Evolutionary conservation across 2,329 filamentous ascomycete species (phyloP).

Genomic region (Escovopsis sp.): DNA sequence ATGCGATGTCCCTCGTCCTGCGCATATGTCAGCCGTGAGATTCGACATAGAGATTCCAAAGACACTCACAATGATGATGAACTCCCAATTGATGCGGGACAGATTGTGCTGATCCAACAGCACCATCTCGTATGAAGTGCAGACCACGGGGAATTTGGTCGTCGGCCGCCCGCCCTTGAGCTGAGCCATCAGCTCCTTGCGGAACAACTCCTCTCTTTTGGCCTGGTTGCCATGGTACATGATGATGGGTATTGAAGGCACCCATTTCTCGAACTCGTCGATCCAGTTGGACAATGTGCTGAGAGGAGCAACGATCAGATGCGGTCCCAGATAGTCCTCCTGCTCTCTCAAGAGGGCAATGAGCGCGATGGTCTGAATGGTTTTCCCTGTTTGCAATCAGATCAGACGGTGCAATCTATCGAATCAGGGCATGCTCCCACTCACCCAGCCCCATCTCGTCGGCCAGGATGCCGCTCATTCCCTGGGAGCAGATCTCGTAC

Average conservation of each 20-base stretch:
- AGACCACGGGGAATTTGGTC: conserved; percentile 72
- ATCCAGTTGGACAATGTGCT: conserved; percentile 95
- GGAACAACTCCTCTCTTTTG: conserved; percentile 63
- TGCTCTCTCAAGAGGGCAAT: conserved; percentile 80
- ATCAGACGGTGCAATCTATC: background rate
- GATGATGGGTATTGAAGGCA: conserved; percentile 72
- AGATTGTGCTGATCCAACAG: conserved; percentile 76
- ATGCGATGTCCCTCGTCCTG: conserved; percentile 90
- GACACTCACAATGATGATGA: conserved; percentile 71
- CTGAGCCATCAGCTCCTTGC: conserved; percentile 53
- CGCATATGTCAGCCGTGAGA: background rate
- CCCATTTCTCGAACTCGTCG: conserved; percentile 84
- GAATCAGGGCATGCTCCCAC: conserved; percentile 9
- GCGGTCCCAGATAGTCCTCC: conserved; percentile 69
- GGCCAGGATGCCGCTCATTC: conserved; percentile 78
- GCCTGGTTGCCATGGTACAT: conserved; percentile 79
- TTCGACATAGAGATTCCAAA: conserved; percentile 5
- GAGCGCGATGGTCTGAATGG: conserved; percentile 77
- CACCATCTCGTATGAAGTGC: conserved; percentile 93
- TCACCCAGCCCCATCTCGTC: conserved; percentile 80
- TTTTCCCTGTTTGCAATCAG: conserved; percentile 48
- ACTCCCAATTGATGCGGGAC: conserved; percentile 81
- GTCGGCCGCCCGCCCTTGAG: conserved; percentile 45
- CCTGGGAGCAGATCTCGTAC: conserved; percentile 66
- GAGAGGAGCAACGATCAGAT: conserved; percentile 77